Evolutionary conservation across 768 basidiomycete genomes (phyloP).

Genomic region (Mycena rosella): DNA sequence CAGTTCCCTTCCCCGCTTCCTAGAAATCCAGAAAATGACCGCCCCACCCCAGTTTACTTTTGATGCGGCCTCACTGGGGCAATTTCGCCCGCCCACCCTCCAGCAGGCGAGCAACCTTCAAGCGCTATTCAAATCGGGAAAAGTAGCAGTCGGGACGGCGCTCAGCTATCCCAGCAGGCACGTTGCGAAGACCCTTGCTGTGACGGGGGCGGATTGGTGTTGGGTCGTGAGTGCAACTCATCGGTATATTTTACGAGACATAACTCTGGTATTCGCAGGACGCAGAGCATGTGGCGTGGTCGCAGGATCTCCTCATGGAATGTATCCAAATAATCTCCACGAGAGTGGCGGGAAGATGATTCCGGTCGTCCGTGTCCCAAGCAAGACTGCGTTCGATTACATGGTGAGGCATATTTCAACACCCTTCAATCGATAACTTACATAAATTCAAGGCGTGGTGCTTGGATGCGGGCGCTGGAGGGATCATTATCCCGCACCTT

Average conservation of each 20-base stretch:
- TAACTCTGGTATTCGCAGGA: background rate
- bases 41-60: too few species aligned
- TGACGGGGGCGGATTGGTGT: constrained; percentile 30
- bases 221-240: constrained; percentile 25
- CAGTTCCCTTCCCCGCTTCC: too few species aligned
- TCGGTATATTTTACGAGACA: background rate
- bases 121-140: constrained; percentile 20
- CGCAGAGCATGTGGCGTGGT: constrained; percentile 31
- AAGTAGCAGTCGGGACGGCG: constrained; percentile 13
- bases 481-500: constrained; percentile 28
- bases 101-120: constrained; percentile 27
- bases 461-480: constrained; percentile 33
- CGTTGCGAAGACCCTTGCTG: constrained; percentile 28
- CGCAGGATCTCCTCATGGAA: constrained; percentile 11
- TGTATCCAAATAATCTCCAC: constrained; percentile 33
- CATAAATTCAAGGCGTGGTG: constrained; percentile 24
- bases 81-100: constrained; percentile 16
- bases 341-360: constrained; percentile 31
- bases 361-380: constrained; percentile 28
- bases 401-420: constrained; percentile 20
- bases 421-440: background rate
- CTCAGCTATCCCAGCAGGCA: constrained; percentile 28
- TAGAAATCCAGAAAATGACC: too few species aligned
- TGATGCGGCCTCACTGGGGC: constrained; percentile 1
- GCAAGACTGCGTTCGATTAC: constrained; percentile 31